These are phyloP conservation scores for Austroboletus novae-zelandiae DNA, from an alignment of 1,284 basidiomycete species.

Conservation along the genomic window DNA sequence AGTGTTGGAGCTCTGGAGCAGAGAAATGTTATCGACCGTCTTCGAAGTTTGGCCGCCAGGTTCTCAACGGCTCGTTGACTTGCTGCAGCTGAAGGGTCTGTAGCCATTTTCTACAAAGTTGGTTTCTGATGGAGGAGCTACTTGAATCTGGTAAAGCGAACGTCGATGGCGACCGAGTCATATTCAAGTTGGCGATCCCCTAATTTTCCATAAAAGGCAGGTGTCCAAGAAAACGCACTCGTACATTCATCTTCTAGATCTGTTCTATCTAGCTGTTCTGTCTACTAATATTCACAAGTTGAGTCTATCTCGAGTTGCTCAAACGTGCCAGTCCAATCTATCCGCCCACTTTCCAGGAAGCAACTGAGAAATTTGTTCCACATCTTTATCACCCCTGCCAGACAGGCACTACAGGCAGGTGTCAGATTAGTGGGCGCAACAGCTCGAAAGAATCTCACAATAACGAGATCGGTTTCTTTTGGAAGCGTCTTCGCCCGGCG, in stretches of 20 bases:
- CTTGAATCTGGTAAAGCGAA: not conserved
- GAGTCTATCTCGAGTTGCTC: not conserved
- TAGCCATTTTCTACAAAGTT: conserved; percentile 33
- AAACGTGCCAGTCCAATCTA: conserved; percentile 80
- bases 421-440: conserved; percentile 11
- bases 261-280: too few relatives aligned
- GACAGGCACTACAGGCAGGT: conserved; percentile 65
- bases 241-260: too few relatives aligned
- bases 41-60: conserved; percentile 61
- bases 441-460: conserved; percentile 55
- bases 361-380: conserved; percentile 85
- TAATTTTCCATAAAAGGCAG: conserved; percentile 18
- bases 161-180: conserved; percentile 13
- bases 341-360: conserved; percentile 87
- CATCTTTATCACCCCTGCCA: conserved; percentile 93
- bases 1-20: conserved; percentile 1
- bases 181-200: not conserved
- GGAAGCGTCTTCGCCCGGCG: conserved; percentile 82
- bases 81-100: conserved; percentile 39
- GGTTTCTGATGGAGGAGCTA: not conserved
- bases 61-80: conserved; percentile 60
- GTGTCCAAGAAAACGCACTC: not conserved
- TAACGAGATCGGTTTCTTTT: conserved; percentile 85
- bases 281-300: not conserved
- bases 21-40: conserved; percentile 50